A percentile compares a stretch with the other conserved stretches of the same genome.
These are phyloP conservation scores for Agrostemma githago DNA, from an alignment of 148 eudicot species.

Conservation along the genomic window DNA sequence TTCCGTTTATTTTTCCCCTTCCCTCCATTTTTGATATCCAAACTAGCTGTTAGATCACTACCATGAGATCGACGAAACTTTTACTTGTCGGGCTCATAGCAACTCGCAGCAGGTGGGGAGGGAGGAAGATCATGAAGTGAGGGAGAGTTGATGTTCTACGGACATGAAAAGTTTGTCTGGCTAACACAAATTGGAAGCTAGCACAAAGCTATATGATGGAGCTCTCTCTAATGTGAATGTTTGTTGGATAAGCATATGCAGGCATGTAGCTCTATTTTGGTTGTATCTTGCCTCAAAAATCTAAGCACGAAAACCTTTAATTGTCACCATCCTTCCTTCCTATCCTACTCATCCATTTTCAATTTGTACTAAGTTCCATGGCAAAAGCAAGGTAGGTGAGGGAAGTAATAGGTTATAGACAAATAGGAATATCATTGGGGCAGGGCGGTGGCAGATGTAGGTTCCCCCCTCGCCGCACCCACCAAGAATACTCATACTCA, in stretches of 20 bases:
- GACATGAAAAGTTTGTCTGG: neutral
- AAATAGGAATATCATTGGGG: too few relatives aligned
- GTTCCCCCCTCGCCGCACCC: too few relatives aligned
- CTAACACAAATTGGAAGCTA: neutral
- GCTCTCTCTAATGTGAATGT: neutral
- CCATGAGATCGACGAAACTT: too few relatives aligned
- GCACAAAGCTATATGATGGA: neutral
- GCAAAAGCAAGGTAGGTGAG: neutral
- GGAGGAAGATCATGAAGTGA: too few relatives aligned
- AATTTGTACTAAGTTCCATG: neutral
- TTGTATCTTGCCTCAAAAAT: neutral
- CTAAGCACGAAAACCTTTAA: neutral
- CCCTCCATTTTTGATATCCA: too few relatives aligned
- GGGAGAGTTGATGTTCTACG: too few relatives aligned
- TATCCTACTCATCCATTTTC: neutral
- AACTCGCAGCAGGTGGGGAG: too few relatives aligned
- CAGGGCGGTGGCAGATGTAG: too few relatives aligned
- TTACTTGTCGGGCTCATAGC: too few relatives aligned
- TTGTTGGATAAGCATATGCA: neutral
- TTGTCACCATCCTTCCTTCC: neutral
- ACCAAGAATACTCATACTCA: too few relatives aligned
- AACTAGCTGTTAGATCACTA: too few relatives aligned
- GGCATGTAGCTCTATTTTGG: neutral
- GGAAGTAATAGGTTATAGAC: neutral
- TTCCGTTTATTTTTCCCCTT: too few relatives aligned